These are phyloP conservation scores for Anisodus tanguticus DNA, from an alignment of 257 asterid species.

Conservation along the genomic window DNA sequence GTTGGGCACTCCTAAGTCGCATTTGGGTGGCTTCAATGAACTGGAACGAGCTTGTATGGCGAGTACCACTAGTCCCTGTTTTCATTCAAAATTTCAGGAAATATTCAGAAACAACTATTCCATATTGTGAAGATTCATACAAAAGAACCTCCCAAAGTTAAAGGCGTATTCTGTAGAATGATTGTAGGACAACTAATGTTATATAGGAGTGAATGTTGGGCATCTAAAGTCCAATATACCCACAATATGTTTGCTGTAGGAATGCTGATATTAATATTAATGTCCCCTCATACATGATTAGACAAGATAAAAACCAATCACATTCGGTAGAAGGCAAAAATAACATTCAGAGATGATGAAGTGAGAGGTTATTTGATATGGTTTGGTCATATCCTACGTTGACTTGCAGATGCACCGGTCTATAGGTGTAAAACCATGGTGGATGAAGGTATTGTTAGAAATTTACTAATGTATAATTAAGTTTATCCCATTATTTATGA, in stretches of 20 bases:
- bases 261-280: background rate
- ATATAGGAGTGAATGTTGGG: background rate
- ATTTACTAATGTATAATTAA: no score
- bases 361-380: background rate
- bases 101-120: background rate
- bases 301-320: background rate
- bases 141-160: background rate
- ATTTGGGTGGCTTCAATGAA: constrained; percentile 66
- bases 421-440: background rate
- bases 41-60: constrained; percentile 72
- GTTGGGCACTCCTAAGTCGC: constrained; percentile 39
- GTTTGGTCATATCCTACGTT: background rate
- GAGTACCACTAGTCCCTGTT: constrained; percentile 72
- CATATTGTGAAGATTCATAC: background rate
- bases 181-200: background rate
- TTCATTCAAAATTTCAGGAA: background rate
- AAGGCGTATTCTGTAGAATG: background rate
- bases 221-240: background rate
- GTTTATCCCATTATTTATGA: no score
- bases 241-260: background rate
- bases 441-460: background rate
- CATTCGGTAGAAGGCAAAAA: background rate
- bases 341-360: background rate
- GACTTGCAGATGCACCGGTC: background rate
- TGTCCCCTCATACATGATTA: background rate